Evolutionary conservation across 441 rosid genomes (phyloP).

Genomic region (Aquilaria agallochum): DNA sequence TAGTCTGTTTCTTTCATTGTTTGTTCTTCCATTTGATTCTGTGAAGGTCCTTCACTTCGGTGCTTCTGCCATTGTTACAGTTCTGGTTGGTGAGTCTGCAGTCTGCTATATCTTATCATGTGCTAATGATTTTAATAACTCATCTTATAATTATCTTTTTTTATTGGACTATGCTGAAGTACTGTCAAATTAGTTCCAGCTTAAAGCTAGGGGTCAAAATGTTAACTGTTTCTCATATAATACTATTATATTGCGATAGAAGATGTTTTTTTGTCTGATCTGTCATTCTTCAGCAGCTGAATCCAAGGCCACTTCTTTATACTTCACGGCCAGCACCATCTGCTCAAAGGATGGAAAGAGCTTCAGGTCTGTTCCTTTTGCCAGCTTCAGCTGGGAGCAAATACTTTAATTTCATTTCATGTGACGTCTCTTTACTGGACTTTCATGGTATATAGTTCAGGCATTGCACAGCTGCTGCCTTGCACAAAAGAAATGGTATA

Average conservation of each 20-base stretch:
- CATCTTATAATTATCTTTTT: slow-evolving; percentile 63
- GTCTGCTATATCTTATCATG: neutral
- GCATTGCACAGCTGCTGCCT: neutral
- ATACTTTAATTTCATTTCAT: too few relatives aligned
- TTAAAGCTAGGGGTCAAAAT: slow-evolving; percentile 50
- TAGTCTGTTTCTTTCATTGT: neutral
- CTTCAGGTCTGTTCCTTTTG: slow-evolving; percentile 48
- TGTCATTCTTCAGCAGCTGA: slow-evolving; percentile 40
- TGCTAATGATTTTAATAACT: slow-evolving; percentile 19
- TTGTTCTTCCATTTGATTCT: slow-evolving; percentile 1
- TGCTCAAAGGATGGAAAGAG: slow-evolving; percentile 65
- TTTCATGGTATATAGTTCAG: neutral
- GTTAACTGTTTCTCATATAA: neutral
- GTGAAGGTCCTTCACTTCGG: too few relatives aligned
- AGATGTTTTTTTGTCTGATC: slow-evolving; percentile 6
- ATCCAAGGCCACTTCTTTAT: slow-evolving; percentile 44
- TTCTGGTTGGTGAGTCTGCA: too few relatives aligned
- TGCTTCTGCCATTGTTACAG: too few relatives aligned
- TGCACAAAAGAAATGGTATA: neutral
- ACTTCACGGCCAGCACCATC: slow-evolving; percentile 39
- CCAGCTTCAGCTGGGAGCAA: neutral
- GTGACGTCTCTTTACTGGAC: neutral
- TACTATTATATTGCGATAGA: too few relatives aligned
- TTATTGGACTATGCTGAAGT: slow-evolving; percentile 64
- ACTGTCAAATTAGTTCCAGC: slow-evolving; percentile 55